Conservation (phyloP, 352 stramenopile species). For the Pythium myriotylum region DNA sequence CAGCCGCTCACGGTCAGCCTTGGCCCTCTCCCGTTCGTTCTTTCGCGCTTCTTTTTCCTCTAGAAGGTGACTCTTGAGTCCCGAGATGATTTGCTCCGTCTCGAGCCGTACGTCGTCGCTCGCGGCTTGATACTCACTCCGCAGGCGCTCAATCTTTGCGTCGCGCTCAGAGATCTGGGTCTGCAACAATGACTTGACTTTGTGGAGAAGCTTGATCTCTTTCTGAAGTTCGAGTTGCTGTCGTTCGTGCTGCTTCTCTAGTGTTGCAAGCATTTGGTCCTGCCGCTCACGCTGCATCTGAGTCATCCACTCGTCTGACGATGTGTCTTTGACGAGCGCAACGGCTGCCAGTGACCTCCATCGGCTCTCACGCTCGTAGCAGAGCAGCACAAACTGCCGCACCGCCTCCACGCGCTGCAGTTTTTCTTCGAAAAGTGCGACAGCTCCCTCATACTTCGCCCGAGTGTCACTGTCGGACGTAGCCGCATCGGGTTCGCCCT, state of each 20-base stretch:
- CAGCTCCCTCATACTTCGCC: constrained; percentile 24
- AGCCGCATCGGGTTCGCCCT: constrained; percentile 13
- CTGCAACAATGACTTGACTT: constrained; percentile 45
- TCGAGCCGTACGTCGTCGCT: constrained; percentile 52
- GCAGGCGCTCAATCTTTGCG: constrained; percentile 36
- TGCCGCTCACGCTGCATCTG: constrained; percentile 54
- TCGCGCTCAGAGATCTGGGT: constrained; percentile 38
- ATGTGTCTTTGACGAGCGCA: constrained; percentile 55
- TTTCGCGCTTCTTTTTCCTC: constrained; percentile 32
- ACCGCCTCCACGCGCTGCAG: constrained; percentile 48
- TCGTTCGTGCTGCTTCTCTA: constrained; percentile 54
- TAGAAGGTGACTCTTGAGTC: constrained; percentile 41
- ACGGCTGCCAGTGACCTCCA: constrained; percentile 54
- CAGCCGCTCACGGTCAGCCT: constrained; percentile 45
- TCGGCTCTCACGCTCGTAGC: constrained; percentile 67
- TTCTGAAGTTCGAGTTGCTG: constrained; percentile 38
- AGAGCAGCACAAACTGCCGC: constrained; percentile 57
- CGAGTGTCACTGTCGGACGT: not conserved
- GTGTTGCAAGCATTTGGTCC: constrained; percentile 43
- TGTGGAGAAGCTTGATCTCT: constrained; percentile 51
- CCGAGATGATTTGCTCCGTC: constrained; percentile 46
- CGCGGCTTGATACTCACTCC: constrained; percentile 50
- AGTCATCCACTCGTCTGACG: constrained; percentile 76
- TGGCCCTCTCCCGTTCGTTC: constrained; percentile 35
- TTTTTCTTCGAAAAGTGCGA: constrained; percentile 52